A percentile compares a stretch with the other conserved stretches of the same genome.
phyloP scores from a whole-genome alignment of 1,284 basidiomycete genomes.

The Pseudozyma pruni region DNA sequence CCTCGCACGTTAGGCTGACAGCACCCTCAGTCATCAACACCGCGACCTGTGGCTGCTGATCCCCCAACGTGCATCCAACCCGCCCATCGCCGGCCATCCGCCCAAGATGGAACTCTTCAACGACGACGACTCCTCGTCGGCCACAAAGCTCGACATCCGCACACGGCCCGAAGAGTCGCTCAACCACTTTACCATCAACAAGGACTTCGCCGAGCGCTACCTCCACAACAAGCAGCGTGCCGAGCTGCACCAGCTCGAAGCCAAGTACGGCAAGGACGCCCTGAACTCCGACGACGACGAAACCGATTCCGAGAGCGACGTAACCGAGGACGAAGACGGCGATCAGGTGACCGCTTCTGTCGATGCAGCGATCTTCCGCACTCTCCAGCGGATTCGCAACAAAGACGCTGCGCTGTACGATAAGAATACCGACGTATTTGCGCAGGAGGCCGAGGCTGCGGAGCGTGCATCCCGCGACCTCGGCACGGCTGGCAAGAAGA shows the following conservation, averaged over 20 bases:
- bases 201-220: slow-evolving; percentile 63
- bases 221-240: slow-evolving; percentile 63
- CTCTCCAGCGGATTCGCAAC: slow-evolving; percentile 83
- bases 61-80: neutral
- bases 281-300: slow-evolving; percentile 39
- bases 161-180: slow-evolving; percentile 42
- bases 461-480: slow-evolving; percentile 24
- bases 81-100: no score
- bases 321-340: slow-evolving; percentile 92
- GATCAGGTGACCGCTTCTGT: slow-evolving; percentile 93
- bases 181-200: slow-evolving; percentile 59
- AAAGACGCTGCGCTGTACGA: slow-evolving; percentile 88
- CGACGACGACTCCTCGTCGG: slow-evolving; percentile 5
- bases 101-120: slow-evolving; percentile 44
- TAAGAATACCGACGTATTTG: slow-evolving; percentile 66
- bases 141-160: slow-evolving; percentile 38
- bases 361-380: slow-evolving; percentile 93
- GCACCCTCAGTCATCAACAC: no score
- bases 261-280: slow-evolving; percentile 55
- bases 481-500: slow-evolving; percentile 15
- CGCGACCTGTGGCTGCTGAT: no score
- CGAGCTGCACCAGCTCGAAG: slow-evolving; percentile 60
- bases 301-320: slow-evolving; percentile 70
- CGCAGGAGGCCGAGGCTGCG: slow-evolving; percentile 42
- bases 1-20: no score